Percentiles rank a stretch among this genome's conserved stretches.
phyloP scores from a whole-genome alignment of 306 rosid genomes.

The Prunus persica region Prunus_persica_NCBIv2 NC_034012.1:23169501-23170000 shows the following conservation, averaged over 20 bases:
- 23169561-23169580: neutral
- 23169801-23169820: neutral
- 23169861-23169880: neutral
- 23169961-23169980: neutral
- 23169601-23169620: neutral
- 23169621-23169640: neutral
- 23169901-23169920: neutral
- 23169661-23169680: neutral
- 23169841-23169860: neutral
- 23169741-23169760: too few relatives aligned
- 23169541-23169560: neutral
- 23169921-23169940: neutral
- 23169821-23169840: neutral
- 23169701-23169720: neutral
- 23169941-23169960: neutral
- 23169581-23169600: neutral
- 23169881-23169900: neutral
- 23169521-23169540: neutral
- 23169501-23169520: neutral
- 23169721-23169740: neutral
- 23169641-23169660: neutral
- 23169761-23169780: too few relatives aligned
- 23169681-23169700: too few relatives aligned
- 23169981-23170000: neutral
- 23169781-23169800: neutral